Conservation (phyloP, 176 grass and related monocot genomes). For the Musa schizocarpa region DNA sequence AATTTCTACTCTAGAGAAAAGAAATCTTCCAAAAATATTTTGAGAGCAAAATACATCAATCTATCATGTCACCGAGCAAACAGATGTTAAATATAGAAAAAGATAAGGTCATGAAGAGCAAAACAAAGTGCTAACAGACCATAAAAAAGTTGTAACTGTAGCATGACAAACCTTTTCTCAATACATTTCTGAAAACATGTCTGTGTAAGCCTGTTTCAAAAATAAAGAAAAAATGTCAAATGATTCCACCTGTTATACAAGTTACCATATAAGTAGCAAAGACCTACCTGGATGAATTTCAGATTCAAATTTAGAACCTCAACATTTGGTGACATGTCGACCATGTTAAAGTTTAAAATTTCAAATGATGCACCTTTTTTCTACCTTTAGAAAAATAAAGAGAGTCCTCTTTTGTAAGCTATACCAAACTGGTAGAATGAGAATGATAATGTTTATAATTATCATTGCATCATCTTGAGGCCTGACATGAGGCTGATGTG, state of each 20-base stretch:
- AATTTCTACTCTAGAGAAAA: background rate
- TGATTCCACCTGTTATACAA: conserved; percentile 3
- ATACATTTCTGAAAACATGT: conserved; percentile 88
- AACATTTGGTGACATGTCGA: background rate
- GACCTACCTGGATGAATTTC: background rate
- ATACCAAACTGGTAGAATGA: too few relatives aligned
- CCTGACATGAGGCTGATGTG: too few relatives aligned
- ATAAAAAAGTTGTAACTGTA: background rate
- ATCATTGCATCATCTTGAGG: too few relatives aligned
- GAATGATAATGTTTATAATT: too few relatives aligned
- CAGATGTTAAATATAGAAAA: background rate
- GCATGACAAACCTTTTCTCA: conserved; percentile 57
- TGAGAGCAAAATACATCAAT: background rate
- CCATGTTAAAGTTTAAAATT: background rate
- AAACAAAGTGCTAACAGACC: background rate
- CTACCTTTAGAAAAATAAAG: too few relatives aligned
- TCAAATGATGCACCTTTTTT: background rate
- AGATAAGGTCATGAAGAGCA: background rate
- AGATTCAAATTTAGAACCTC: background rate
- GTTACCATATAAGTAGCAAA: conserved; percentile 3
- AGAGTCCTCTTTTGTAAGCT: background rate
- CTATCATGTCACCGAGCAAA: background rate
- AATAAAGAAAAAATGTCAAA: conserved; percentile 12
- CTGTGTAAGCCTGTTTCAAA: conserved; percentile 49
- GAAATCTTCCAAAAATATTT: background rate